Base-by-base conservation (phyloP, 225 moss, liverwort and hornwort species). In the Bryoerythrophyllum caledonicum region DNA sequence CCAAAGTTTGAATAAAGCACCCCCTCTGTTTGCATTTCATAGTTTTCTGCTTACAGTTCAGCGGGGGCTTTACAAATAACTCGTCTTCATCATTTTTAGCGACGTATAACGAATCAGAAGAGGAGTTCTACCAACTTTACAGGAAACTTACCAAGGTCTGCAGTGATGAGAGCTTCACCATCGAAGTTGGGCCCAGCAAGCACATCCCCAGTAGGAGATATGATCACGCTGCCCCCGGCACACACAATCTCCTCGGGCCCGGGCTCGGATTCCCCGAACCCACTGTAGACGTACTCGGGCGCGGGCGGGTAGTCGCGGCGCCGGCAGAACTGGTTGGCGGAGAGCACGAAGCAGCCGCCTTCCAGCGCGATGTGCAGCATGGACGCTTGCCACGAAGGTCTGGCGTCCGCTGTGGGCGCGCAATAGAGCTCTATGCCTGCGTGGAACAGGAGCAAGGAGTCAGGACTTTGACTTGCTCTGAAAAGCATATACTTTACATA, bases 311-410 rank as follows among this genome's bases (percentile, higher is more conserved):
- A 91, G 62, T 91, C 93, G 0, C 71, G 88, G 74, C 88, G 82
- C 73, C 82, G 82, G 65, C 94, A 94, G 70, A 91, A 94, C 27
- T 91, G 90, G 71, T 91, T 94, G 27, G 84, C 91, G 21, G 91
- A 91, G 54, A 94, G 69, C 49, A 94, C 91, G 83, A 94, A 90
- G 74, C 94, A 94, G 23, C 87, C 87, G n/a, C 90, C 90, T 82
- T 94, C 90, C 24, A 91, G 1, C 11, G 94, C 91, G 6, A 91
- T 89, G 24, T 91, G 94, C 28, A 87, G 60, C 90, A 94, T 90
- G 60, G 91, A 90, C 54, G 88, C 82, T 89, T 90, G 90, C 94
- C 94, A 94, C 73, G 82, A 85, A 28, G 3, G 71, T 75, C 65
- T 85, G 7, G 49, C 7, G 75, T 94, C 91, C 12, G 93, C 88